Conservation (phyloP, 78 protist genomes). For the Isochrysis galbana region DNA sequence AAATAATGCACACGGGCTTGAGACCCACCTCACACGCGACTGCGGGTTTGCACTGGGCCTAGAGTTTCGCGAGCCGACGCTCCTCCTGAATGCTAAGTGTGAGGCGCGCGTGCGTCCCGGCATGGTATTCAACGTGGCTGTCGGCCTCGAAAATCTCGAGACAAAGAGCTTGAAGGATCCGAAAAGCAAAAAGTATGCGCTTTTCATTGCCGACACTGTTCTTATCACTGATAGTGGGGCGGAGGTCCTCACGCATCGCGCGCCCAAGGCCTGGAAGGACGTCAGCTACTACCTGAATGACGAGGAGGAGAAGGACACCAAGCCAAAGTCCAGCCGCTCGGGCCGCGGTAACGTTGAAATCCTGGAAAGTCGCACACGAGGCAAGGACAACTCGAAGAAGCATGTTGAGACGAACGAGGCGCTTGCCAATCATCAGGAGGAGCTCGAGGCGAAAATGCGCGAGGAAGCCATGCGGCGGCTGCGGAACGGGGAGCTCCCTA, state of each 20-base stretch:
- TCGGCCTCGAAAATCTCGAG: constrained; percentile 64
- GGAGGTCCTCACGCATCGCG: constrained; percentile 42
- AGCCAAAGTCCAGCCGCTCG: neutral
- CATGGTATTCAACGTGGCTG: constrained; percentile 68
- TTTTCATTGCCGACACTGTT: constrained; percentile 57
- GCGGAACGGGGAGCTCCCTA: too few relatives aligned
- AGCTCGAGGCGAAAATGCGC: constrained; percentile 1
- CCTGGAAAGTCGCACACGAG: neutral
- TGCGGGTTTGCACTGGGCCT: constrained; percentile 45
- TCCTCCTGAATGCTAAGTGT: constrained; percentile 31
- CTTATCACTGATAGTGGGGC: constrained; percentile 44
- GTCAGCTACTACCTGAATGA: constrained; percentile 32
- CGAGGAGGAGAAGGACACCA: constrained; percentile 1
- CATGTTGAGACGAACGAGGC: neutral
- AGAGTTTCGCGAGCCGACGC: neutral
- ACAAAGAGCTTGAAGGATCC: neutral
- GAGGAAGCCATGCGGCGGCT: constrained; percentile 18
- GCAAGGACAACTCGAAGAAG: neutral
- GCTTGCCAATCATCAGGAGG: neutral
- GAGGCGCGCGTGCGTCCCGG: constrained; percentile 47
- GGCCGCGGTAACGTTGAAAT: neutral
- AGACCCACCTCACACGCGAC: neutral
- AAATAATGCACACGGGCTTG: neutral
- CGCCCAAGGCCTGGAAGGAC: constrained; percentile 39
- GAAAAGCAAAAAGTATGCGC: neutral